phyloP scores from a whole-genome alignment of 139 green algal genomes.

The Pleodorina starrii region DNA sequence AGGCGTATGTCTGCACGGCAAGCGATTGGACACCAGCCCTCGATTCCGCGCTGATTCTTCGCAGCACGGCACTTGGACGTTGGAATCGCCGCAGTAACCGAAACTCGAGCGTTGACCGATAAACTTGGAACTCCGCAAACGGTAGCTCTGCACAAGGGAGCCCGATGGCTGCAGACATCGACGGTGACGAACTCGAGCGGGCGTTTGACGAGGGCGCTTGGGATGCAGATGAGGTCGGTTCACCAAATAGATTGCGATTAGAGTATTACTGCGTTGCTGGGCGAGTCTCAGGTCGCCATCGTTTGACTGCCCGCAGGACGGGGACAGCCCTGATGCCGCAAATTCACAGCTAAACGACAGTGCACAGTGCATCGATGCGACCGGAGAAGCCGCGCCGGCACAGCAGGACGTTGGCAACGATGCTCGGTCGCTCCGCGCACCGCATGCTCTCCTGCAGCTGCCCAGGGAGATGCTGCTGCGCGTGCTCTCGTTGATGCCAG shows the following conservation, averaged over 20 bases:
- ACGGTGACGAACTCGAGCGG: conserved; percentile 13
- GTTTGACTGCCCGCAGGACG: not conserved
- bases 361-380: not conserved
- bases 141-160: not conserved
- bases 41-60: not conserved
- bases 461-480: conserved; percentile 19
- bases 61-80: not conserved
- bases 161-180: not conserved
- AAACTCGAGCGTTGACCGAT: too few relatives aligned
- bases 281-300: too few relatives aligned
- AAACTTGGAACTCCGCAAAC: not conserved
- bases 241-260: not conserved
- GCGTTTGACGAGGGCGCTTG: conserved; percentile 26
- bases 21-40: too few relatives aligned
- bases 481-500: conserved; percentile 2
- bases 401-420: not conserved
- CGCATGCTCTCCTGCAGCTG: not conserved
- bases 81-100: not conserved
- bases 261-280: too few relatives aligned
- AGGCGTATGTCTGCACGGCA: too few relatives aligned
- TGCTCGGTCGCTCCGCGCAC: not conserved
- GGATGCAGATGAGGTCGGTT: conserved; percentile 17
- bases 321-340: not conserved
- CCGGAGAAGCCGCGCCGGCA: not conserved
- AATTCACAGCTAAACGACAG: not conserved